Percentiles rank a stretch among this genome's conserved stretches.
Evolutionary conservation across 805 yeast genomes (phyloP).

Genomic region (Priceomyces haplophilus): DNA sequence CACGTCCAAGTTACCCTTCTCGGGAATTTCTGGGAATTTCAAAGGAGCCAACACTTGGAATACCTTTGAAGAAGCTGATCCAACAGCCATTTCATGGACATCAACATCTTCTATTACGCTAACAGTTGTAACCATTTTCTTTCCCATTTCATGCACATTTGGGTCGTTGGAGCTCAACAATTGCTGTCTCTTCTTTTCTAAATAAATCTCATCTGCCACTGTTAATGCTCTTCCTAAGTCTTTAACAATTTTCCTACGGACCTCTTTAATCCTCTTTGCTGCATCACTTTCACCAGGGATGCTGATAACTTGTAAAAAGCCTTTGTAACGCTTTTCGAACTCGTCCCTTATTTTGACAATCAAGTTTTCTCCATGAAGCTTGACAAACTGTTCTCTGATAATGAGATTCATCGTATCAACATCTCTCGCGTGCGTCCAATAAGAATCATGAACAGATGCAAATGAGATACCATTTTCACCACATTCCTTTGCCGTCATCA

Average conservation of each 20-base stretch:
- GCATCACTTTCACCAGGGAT: conserved; percentile 52
- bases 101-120: conserved; percentile 46
- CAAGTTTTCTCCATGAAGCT: conserved; percentile 70
- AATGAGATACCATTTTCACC: conserved; percentile 62
- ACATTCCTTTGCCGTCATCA: conserved; percentile 80
- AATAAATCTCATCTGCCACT: conserved; percentile 66
- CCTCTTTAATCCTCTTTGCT: conserved; percentile 47
- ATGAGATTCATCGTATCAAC: conserved; percentile 66
- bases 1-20: conserved; percentile 83
- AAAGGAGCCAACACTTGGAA: conserved; percentile 62
- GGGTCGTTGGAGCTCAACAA: conserved; percentile 53
- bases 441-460: conserved; percentile 96
- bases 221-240: conserved; percentile 56
- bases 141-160: conserved; percentile 46
- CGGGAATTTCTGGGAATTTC: conserved; percentile 67
- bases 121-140: conserved; percentile 65
- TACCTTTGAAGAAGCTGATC: conserved; percentile 20
- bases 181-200: conserved; percentile 64
- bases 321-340: conserved; percentile 75
- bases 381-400: conserved; percentile 76
- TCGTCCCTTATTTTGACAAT: conserved; percentile 70
- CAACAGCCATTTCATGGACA: conserved; percentile 21
- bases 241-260: conserved; percentile 48
- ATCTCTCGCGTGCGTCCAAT: conserved; percentile 95
- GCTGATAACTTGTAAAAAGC: conserved; percentile 58